Evolutionary conservation across 2,329 filamentous ascomycete species (phyloP), one percentile per base, ranked within the genome.

Genomic region (Ophiobolus disseminans): DNA sequence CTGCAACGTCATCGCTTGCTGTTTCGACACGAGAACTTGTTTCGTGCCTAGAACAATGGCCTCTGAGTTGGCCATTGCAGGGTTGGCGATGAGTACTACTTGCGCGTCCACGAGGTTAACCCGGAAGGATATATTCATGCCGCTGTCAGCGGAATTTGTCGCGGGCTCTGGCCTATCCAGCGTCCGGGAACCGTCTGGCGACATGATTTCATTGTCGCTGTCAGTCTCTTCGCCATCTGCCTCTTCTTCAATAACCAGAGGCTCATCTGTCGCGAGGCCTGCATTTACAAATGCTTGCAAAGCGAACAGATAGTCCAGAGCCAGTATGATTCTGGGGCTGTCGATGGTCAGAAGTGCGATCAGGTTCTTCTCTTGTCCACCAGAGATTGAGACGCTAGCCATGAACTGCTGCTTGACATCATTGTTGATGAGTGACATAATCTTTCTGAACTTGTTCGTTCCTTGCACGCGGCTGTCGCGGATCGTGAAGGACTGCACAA

Each of bases 391-490:
- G 3, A 99, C 78, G 69, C 89, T 97, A 14, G 94, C 94, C 94
- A 99, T 99, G 66, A 99, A 92, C 63, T 99, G 95, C 71, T 97
- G 92, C 36, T 86, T 84, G 45, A 94, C 91, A 46, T 92, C 88
- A 61, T 91, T 93, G 73, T 97, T 97, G 66, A 92, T 91, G 45
- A 96, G 87, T 1, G 92, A 92, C 94, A 99, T 97, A 75, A 99
- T 97, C 72, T 93, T 95, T 40, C 91, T 86, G 80, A 95, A 99
- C 69, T 96, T 97, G 78, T 97, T 99, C 4, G 88, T 89, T 62
- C 96, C 92, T 44, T 85, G 84, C 4, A 86, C 86, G n/a, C 95
- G 87, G 55, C 89, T 97, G 70, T 99, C 94, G 46, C 90, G 85
- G 57, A 97, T 96, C 0, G 91, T 96, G 71, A 99, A 97, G 0